Evolutionary conservation across 768 basidiomycete species (phyloP), one percentile per base, ranked within the genome.

Genomic region (Termitomyces sp.): DNA sequence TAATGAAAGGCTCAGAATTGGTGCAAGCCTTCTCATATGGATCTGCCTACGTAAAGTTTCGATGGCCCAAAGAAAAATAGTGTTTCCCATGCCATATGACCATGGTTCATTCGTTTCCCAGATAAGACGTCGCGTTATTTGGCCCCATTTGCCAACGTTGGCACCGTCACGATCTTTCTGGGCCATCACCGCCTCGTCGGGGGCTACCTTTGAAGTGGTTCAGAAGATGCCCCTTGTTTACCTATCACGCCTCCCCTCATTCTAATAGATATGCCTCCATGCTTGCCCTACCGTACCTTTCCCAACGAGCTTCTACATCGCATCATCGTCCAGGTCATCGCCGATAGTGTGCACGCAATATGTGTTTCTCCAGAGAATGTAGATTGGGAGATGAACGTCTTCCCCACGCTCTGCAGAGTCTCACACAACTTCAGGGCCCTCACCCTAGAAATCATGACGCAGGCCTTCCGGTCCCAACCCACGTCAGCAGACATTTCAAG

Each of bases 281-380:
- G 5, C 40, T n/a, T 36, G 42, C 43, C 43, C 34, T 43, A 56
- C 14, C 63, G 49, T 17, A 58, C 25, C 5, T n/a, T 78, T n/a
- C 78, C 77, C 25, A 75, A 67, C 56, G 78, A 79, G 56, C 71
- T 79, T 1, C 50, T 77, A 1, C 69, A 76, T 68, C 73, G 72
- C 62, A 68, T 78, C 57, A 68, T 79, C 34, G 60, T 69, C 2
- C 64, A 63, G 25, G 70, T 72, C 2, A 48, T 78, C 20, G 68
- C 68, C 12, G 70, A 76, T 38, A 73, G 70, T 42, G 66, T 78
- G 10, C 77, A 78, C 56, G 57, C 68, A 3, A 69, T 77, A 59
- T 74, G 74, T 57, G 57, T 72, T 5, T 75, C 70, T 25, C 61
- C 69, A 3, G 68, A 58, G 11, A 71, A 74, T 55, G 68, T 72